phyloP scores from a whole-genome alignment of 176 grass and related monocot species.

The Oryza glumipatula region DNA sequence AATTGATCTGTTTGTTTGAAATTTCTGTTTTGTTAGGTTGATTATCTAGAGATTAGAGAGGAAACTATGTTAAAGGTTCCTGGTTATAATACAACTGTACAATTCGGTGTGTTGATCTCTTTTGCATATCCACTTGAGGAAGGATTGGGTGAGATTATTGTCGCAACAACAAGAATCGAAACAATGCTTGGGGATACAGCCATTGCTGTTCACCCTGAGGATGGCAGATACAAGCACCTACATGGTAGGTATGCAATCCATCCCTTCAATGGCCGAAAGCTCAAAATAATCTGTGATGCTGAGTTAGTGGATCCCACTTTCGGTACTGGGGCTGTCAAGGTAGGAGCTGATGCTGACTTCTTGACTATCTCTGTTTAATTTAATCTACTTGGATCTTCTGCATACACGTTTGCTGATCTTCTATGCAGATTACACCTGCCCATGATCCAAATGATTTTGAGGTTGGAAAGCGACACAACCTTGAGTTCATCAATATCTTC shows the following conservation, averaged over 20 bases:
- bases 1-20: background rate
- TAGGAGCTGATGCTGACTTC: background rate
- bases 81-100: conserved; percentile 59
- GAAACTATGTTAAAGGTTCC: conserved; percentile 70
- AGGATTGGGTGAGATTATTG: conserved; percentile 71
- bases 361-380: background rate
- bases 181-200: conserved; percentile 78
- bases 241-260: background rate
- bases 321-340: background rate
- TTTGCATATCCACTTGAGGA: conserved; percentile 75
- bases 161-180: conserved; percentile 80
- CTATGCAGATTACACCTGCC: background rate
- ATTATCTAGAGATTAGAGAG: conserved; percentile 67
- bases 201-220: conserved; percentile 33
- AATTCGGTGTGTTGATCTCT: conserved; percentile 79
- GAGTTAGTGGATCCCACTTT: conserved; percentile 2
- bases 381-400: background rate
- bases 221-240: background rate
- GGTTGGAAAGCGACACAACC: conserved; percentile 1
- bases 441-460: conserved; percentile 6
- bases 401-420: background rate
- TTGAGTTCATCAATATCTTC: conserved; percentile 1
- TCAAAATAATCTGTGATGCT: conserved; percentile 3
- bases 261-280: background rate
- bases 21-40: conserved; percentile 37